phyloP scores from a whole-genome alignment of 108 stramenopile genomes.

The Discostella stelligeroides region DNA sequence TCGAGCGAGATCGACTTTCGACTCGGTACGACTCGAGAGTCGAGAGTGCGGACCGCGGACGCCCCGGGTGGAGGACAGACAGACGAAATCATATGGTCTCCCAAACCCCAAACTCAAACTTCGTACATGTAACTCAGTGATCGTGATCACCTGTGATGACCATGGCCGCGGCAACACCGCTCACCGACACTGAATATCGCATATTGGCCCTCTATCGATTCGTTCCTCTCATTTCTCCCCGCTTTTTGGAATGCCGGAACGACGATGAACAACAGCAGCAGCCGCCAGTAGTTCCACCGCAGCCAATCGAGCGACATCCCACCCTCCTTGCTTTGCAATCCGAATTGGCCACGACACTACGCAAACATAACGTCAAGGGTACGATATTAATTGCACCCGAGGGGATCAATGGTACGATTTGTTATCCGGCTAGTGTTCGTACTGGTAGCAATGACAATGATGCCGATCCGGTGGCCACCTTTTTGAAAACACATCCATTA shows the following conservation, averaged over 20 bases:
- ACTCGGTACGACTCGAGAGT: no score
- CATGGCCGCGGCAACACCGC: no score
- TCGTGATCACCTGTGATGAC: no score
- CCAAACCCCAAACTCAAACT: no score
- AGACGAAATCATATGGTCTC: no score
- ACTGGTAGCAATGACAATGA: constrained; percentile 10
- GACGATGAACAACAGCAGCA: not conserved
- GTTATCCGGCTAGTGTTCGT: constrained; percentile 52
- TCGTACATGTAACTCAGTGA: no score
- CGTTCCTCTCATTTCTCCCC: constrained; percentile 15
- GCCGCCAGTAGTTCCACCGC: not conserved
- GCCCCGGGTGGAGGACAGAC: no score
- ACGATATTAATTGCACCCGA: constrained; percentile 71
- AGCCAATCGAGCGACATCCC: constrained; percentile 26
- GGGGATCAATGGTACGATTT: constrained; percentile 89
- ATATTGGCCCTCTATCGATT: constrained; percentile 40
- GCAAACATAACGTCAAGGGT: constrained; percentile 50
- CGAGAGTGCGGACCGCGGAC: no score
- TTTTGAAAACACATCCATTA: constrained; percentile 23
- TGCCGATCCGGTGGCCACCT: constrained; percentile 36
- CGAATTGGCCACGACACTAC: constrained; percentile 20
- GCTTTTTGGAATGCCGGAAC: no score
- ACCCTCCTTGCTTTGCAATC: constrained; percentile 7
- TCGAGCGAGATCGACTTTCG: no score
- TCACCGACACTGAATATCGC: constrained; percentile 6